These are phyloP conservation scores for Fusarium pseudocircinatum DNA, from an alignment of 2,329 filamentous ascomycete genomes.

Conservation along the genomic window DNA sequence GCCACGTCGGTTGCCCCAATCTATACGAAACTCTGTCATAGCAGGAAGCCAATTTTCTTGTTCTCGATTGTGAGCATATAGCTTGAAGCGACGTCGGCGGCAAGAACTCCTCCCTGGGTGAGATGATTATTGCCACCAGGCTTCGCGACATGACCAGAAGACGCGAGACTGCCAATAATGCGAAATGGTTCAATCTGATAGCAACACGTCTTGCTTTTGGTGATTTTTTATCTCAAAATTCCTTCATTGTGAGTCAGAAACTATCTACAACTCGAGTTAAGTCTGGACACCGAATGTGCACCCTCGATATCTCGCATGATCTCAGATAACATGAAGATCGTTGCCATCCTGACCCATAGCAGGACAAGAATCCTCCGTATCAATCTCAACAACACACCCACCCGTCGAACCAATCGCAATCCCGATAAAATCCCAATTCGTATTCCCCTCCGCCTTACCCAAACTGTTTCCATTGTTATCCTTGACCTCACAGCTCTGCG, in stretches of 20 bases:
- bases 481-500: background rate
- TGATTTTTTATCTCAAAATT: background rate
- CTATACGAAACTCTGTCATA: background rate
- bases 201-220: background rate
- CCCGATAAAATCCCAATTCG: too few species aligned
- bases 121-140: slow-evolving; percentile 52
- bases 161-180: background rate
- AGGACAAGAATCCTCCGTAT: background rate
- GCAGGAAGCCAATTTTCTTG: background rate
- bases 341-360: background rate
- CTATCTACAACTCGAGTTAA: accelerated
- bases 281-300: accelerated
- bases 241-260: accelerated
- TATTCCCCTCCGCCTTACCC: too few species aligned
- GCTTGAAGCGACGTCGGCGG: slow-evolving; percentile 45
- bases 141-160: slow-evolving; percentile 19
- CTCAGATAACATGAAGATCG: background rate
- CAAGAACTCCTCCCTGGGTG: slow-evolving; percentile 52
- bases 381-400: background rate
- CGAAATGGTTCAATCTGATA: accelerated
- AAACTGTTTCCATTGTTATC: background rate
- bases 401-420: accelerated
- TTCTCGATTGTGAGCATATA: slow-evolving; percentile 7
- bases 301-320: accelerated
- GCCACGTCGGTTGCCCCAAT: background rate